phyloP scores from a whole-genome alignment of 2,329 filamentous ascomycete species.

The Fusarium decemcellulare region DNA sequence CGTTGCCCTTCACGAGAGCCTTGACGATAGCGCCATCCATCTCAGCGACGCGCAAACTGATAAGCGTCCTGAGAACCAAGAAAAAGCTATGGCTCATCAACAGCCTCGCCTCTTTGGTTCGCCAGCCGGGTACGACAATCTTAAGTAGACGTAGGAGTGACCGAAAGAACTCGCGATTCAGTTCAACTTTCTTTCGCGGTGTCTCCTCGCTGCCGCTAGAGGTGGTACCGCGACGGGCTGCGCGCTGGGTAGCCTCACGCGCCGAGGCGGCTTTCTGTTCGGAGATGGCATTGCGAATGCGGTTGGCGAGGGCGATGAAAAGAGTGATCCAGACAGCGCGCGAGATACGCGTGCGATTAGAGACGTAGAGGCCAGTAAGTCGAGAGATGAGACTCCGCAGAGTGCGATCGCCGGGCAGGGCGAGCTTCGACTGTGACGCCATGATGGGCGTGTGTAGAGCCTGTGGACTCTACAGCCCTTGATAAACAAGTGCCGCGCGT shows the following conservation, averaged over 20 bases:
- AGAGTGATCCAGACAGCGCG: constrained; percentile 87
- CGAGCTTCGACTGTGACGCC: constrained; percentile 83
- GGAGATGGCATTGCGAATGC: constrained; percentile 90
- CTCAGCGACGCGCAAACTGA: constrained; percentile 96
- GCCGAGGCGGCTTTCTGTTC: constrained; percentile 90
- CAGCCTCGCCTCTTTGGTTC: constrained; percentile 88
- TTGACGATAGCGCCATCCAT: constrained; percentile 96
- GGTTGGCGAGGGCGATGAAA: constrained; percentile 84
- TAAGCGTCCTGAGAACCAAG: constrained; percentile 88
- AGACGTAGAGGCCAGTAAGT: constrained; percentile 80
- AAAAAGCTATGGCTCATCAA: constrained; percentile 95
- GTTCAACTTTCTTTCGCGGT: constrained; percentile 84
- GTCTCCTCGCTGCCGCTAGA: constrained; percentile 55
- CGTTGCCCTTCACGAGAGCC: constrained; percentile 90
- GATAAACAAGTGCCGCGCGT: not conserved
- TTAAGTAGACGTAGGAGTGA: constrained; percentile 82
- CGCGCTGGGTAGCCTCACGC: constrained; percentile 73
- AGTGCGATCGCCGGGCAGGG: constrained; percentile 72
- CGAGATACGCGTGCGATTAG: constrained; percentile 85
- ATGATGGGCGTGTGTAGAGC: constrained; percentile 59
- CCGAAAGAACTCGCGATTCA: constrained; percentile 87
- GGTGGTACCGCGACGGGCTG: constrained; percentile 63
- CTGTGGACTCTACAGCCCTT: constrained; percentile 4
- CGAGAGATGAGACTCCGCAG: constrained; percentile 76
- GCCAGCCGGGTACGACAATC: constrained; percentile 93